Base-by-base conservation (phyloP, 495 filamentous ascomycete species). In the Rhizodiscina lignyota region DNA sequence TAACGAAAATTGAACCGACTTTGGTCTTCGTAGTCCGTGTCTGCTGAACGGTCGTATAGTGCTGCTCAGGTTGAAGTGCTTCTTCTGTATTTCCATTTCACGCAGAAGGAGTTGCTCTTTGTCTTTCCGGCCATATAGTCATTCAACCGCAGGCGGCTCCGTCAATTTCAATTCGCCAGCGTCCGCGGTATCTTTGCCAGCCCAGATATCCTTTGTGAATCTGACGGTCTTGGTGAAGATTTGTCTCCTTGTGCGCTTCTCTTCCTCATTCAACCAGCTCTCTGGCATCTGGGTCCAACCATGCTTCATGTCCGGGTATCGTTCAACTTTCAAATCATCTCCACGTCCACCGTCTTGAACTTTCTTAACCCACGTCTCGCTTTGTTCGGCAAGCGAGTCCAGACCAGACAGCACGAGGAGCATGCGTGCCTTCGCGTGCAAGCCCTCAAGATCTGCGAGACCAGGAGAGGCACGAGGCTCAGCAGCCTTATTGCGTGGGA, bases 241-340 rank as follows among this genome's bases (percentile, higher is more conserved):
- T 18, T 10, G 8, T 8, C 17, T 6, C 17, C 18, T 32, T 8
- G 10, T 8, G 6, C 18, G 30, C 37, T 47, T 44, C 43, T 51
- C 52, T 21, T 50, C 43, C 32, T 46, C 40, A 8, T 38, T 34
- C 21, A 57, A 22, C 16, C 38, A 38, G 4, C 33, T 42, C 36
- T 45, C 50, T 13, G 54, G 54, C 21, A 57, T 54, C 37, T 45
- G 44, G 12, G 54, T 55, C 54, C 54, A 57, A 17, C 54, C 54
- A 41, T 57, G 54, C 37, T 42, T 40, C 18, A 53, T 49, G 8
- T 39, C 43, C 11, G 42, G 40, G 16, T 45, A 45, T 22, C 51
- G 46, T 47, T 44, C 45, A 4, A 50, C 42, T 24, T 51, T 45
- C 28, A 56, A 21, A 11, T 44, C 39, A n/a, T 38, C 18, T 37